Base-by-base conservation (phyloP, 129 eudicot species). In the Centrapalus pauciflorus region DNA sequence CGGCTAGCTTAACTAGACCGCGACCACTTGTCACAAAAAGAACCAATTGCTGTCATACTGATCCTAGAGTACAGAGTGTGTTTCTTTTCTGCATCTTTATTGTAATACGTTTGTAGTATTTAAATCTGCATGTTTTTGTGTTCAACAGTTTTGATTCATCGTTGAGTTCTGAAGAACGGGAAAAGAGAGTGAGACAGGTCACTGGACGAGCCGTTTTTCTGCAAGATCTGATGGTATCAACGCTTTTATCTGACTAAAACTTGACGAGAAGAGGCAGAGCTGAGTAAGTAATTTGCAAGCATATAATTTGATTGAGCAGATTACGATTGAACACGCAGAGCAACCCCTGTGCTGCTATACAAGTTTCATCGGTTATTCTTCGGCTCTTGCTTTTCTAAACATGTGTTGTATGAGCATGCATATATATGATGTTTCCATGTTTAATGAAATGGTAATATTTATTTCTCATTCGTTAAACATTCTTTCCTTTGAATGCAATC, bases 221-320 rank as follows among this genome's bases (percentile, higher is more conserved):
- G 54, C 98, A 92, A 83, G 98, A 92, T 77, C 61, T 92, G 81
- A 73, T 92, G n/a, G 64, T 76, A 67, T 85, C 96, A 30, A 83
- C 90, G 59, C 82, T 92, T 66, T 72, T 88, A 19, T 71, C 65
- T 3, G 95, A 92, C 72, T 81, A 73, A 69, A 13, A n/a, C 55
- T 40, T 33, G 46, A 24, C 34, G 27, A 25, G 16, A 52, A 71
- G 69, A 61, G 52, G 35, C 2, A n/a, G 76, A 48, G 66, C 69
- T 55, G n/a, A 33, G 66, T 70, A 71, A 81, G 82, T 74, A 55
- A 7, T 27, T 71, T 70, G 72, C 79, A 38, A 61, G 60, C 51
- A 41, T 56, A 16, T 55, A 38, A 29, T 57, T 20, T 67, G 52
- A 25, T 23, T 14, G 34, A 54, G 50, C 62, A 67, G 51, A 40